Evolutionary conservation across 345 rosid species (phyloP), one percentile per base, ranked within the genome.

Genomic region (Dimocarpus longan): DNA sequence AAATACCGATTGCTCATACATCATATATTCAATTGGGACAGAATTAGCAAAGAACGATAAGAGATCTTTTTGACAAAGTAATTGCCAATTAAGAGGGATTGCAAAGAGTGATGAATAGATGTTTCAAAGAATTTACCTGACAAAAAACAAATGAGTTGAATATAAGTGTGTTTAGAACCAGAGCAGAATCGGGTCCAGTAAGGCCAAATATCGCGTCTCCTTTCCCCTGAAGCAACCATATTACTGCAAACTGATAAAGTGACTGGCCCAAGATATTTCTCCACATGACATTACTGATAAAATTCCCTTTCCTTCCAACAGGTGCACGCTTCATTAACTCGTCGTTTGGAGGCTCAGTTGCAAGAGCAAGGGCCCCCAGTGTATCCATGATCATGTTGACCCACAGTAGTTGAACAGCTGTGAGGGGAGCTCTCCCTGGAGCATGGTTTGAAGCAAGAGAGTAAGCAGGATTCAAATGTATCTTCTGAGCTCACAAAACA

Each of bases 261-360:
- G 98, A 80, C 73, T 95, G 98, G 73, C 98, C 98, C 63, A 95
- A 70, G 63, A 95, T 93, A 85, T 95, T 95, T 78, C 98, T 92
- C 98, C 98, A 93, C 98, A 93, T 95, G 9, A 91, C 93, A 64
- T 91, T 95, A 70, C 89, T 92, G 79, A 95, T 95, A 80, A 93
- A 93, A 75, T 93, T 92, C 12, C 93, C 90, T 70, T 85, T 84
- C 81, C 87, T 84, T 75, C 93, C 97, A 64, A 86, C 95, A 0
- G 98, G 97, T 5, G 86, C 39, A 69, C 82, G 91, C 71, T 82
- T 83, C 98, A 92, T 88, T 70, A 95, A 84, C 71, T 90, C 92
- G 46, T 90, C 79, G 11, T 83, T 93, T 1, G 98, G 98, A 24
- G 89, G 93, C 81, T 91, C 97, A 0, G 97, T 95, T 56, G 98